These are phyloP conservation scores for Verticillium dahliae DNA, from an alignment of 2,329 filamentous ascomycete species.

Conservation along the genomic window DNA sequence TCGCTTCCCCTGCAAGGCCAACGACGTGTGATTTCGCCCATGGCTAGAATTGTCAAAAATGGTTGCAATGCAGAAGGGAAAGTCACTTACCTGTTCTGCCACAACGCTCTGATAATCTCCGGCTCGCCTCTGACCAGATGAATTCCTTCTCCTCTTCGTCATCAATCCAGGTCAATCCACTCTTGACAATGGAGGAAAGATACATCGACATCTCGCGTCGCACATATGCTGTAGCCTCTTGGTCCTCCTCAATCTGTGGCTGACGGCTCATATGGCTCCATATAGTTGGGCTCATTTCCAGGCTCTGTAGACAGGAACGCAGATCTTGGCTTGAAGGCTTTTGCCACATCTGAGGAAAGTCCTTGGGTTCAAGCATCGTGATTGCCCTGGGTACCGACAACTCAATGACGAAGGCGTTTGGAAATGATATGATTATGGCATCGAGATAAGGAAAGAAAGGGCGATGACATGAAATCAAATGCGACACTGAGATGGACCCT, in stretches of 20 bases:
- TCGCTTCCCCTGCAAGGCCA: constrained; percentile 41
- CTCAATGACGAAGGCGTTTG: neutral
- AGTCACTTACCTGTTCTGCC: constrained; percentile 57
- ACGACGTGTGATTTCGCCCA: constrained; percentile 49
- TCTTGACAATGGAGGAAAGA: constrained; percentile 63
- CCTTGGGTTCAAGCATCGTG: constrained; percentile 33
- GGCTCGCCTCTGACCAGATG: constrained; percentile 74
- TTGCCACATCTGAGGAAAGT: constrained; percentile 78
- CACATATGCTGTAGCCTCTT: constrained; percentile 33
- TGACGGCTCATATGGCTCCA: constrained; percentile 50
- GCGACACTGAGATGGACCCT: neutral
- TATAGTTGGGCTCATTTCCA: constrained; percentile 61
- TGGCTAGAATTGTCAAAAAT: constrained; percentile 26
- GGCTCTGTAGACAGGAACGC: constrained; percentile 55
- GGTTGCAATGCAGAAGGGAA: too few species aligned
- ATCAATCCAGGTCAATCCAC: constrained; percentile 60
- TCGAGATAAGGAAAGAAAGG: neutral
- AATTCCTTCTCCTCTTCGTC: constrained; percentile 59
- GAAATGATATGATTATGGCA: neutral
- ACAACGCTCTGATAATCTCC: constrained; percentile 76
- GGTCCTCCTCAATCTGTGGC: constrained; percentile 32
- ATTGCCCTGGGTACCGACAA: neutral
- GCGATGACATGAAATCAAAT: neutral
- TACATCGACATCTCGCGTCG: constrained; percentile 55
- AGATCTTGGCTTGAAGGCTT: constrained; percentile 62